Evolutionary conservation across 768 basidiomycete genomes (phyloP).

Genomic region (Boletus reticuloceps): DNA sequence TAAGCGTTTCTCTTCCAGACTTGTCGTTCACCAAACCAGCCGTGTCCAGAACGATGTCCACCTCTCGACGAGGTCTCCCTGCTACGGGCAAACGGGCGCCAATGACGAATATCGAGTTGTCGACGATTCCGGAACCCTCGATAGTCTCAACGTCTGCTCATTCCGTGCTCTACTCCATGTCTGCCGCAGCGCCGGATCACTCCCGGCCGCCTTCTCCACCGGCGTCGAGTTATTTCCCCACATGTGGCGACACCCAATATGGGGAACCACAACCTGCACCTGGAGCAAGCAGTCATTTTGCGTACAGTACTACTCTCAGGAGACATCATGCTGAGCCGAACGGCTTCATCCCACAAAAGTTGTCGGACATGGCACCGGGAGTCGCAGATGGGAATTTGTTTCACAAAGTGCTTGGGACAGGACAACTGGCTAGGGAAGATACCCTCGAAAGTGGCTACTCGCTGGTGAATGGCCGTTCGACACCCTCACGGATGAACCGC

Average conservation of each 20-base stretch:
- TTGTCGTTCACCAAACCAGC: neutral
- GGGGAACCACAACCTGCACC: constrained; percentile 57
- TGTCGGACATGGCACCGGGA: constrained; percentile 29
- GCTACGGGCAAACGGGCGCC: constrained; percentile 19
- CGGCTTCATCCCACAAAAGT: constrained; percentile 38
- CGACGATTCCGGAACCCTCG: constrained; percentile 12
- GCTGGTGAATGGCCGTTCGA: constrained; percentile 24
- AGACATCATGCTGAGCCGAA: constrained; percentile 54
- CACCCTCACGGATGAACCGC: constrained; percentile 15
- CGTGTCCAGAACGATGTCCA: constrained; percentile 21
- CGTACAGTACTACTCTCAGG: constrained; percentile 78
- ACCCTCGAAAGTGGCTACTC: constrained; percentile 40
- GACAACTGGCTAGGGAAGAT: constrained; percentile 17
- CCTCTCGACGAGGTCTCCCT: constrained; percentile 23
- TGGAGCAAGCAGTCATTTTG: constrained; percentile 71
- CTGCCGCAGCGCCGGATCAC: constrained; percentile 12
- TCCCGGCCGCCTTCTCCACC: constrained; percentile 58
- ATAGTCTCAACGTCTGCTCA: constrained; percentile 24
- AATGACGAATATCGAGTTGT: constrained; percentile 16
- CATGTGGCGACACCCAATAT: constrained; percentile 46
- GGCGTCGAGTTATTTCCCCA: constrained; percentile 76
- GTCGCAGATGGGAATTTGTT: constrained; percentile 52
- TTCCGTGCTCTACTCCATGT: constrained; percentile 13
- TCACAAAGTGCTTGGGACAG: constrained; percentile 39
- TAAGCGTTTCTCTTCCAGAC: neutral